Conservation (phyloP, 495 filamentous ascomycete genomes). For the Cetradonia linearis region DNA sequence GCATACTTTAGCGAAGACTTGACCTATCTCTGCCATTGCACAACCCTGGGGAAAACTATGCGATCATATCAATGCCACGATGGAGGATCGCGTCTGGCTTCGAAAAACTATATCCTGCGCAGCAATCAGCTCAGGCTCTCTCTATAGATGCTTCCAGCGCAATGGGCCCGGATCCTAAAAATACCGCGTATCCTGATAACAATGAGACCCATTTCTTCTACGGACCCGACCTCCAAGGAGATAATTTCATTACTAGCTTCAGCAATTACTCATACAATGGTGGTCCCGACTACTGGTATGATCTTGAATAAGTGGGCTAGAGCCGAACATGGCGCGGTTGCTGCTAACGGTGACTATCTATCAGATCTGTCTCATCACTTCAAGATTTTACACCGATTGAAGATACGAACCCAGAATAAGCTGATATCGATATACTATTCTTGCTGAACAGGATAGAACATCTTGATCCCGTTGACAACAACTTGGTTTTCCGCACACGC, state of each 20-base stretch:
- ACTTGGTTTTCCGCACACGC: background rate
- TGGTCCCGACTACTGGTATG: background rate
- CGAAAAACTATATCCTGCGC: background rate
- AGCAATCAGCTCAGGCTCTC: background rate
- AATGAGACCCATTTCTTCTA: background rate
- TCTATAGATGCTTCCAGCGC: too few species aligned
- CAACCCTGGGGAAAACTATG: background rate
- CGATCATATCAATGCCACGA: background rate
- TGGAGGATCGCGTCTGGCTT: background rate
- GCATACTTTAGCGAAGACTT: background rate
- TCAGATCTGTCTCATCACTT: background rate
- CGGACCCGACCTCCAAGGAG: background rate
- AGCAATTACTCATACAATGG: background rate
- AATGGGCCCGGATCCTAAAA: background rate
- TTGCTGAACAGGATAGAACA: background rate
- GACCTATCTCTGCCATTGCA: background rate
- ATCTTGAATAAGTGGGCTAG: background rate
- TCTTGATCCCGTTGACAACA: background rate
- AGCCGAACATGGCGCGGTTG: background rate
- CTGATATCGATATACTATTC: conserved; percentile 2
- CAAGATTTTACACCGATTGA: background rate
- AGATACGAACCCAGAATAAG: background rate
- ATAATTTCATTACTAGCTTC: background rate
- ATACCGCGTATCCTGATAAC: background rate
- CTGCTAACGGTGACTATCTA: background rate